Conservation (phyloP, 257 asterid species). For the Solanum dulcamara region DNA sequence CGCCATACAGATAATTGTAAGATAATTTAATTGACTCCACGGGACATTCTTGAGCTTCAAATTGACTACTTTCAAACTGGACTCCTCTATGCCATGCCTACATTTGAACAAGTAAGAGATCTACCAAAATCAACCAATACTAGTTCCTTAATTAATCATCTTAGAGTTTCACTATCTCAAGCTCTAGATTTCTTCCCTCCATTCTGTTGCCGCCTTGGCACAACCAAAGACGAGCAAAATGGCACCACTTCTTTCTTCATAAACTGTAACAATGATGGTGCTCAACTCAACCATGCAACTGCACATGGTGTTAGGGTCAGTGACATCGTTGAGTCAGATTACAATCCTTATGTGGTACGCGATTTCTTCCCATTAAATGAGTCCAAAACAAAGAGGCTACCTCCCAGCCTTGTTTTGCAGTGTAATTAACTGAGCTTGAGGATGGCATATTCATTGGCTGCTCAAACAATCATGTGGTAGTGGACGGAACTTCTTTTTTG, state of each 20-base stretch:
- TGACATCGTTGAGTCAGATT: constrained; percentile 8
- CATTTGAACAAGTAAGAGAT: not conserved
- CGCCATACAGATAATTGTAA: not conserved
- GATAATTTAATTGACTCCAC: not conserved
- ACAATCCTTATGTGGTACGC: constrained; percentile 7
- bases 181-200: constrained; percentile 30
- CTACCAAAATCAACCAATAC: not conserved
- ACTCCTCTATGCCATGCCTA: constrained; percentile 18
- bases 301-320: not conserved
- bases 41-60: not conserved
- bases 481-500: constrained; percentile 36
- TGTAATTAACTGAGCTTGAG: constrained; percentile 28
- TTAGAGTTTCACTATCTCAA: constrained; percentile 17
- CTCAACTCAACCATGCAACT: constrained; percentile 5
- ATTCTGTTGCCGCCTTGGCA: constrained; percentile 19
- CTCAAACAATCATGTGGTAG: constrained; percentile 22
- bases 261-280: constrained; percentile 2
- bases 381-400: constrained; percentile 10
- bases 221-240: not conserved
- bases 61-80: constrained; percentile 24
- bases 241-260: not conserved
- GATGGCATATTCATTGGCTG: constrained; percentile 37
- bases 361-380: constrained; percentile 20
- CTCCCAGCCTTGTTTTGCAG: constrained; percentile 21
- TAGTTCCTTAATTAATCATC: constrained; percentile 17